These are phyloP conservation scores for Exophiala bonariae DNA, from an alignment of 2,329 filamentous ascomycete genomes.

Conservation along the genomic window DNA sequence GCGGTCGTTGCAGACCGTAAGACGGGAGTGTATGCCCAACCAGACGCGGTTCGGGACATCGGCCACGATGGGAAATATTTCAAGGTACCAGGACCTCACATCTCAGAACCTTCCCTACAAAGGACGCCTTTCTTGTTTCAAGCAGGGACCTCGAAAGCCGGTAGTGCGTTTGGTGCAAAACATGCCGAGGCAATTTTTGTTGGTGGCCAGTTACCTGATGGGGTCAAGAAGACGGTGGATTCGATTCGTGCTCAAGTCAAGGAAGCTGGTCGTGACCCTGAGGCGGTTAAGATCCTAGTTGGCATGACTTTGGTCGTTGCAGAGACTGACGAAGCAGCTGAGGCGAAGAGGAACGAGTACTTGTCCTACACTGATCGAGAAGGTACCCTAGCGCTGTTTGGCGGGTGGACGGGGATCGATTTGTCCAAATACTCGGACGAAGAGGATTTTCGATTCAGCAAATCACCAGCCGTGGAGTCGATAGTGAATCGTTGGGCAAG, in stretches of 20 bases:
- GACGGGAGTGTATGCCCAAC: slow-evolving; percentile 60
- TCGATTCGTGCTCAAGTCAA: slow-evolving; percentile 54
- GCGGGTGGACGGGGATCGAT: slow-evolving; percentile 63
- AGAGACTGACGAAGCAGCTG: slow-evolving; percentile 54
- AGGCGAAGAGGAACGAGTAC: slow-evolving; percentile 52
- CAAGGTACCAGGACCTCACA: slow-evolving; percentile 45
- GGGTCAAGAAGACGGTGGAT: slow-evolving; percentile 54
- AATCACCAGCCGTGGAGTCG: slow-evolving; percentile 53
- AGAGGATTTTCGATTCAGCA: slow-evolving; percentile 57
- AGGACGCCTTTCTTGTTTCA: slow-evolving; percentile 60
- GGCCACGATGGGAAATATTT: slow-evolving; percentile 61
- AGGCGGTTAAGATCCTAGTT: slow-evolving; percentile 57
- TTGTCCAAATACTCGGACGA: slow-evolving; percentile 59
- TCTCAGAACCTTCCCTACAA: slow-evolving; percentile 58
- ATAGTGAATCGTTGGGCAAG: slow-evolving; percentile 29
- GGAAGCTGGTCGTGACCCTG: slow-evolving; percentile 56
- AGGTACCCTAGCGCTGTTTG: slow-evolving; percentile 57
- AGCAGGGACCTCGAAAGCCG: slow-evolving; percentile 59
- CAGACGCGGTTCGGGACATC: slow-evolving; percentile 61
- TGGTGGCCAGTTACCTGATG: slow-evolving; percentile 57
- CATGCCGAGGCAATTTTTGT: slow-evolving; percentile 65
- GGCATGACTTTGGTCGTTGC: slow-evolving; percentile 53
- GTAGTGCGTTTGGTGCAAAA: slow-evolving; percentile 56
- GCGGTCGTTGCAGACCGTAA: slow-evolving; percentile 58
- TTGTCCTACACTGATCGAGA: slow-evolving; percentile 54